phyloP scores from a whole-genome alignment of 140 eudicot species.

The Anethum foeniculum region DNA sequence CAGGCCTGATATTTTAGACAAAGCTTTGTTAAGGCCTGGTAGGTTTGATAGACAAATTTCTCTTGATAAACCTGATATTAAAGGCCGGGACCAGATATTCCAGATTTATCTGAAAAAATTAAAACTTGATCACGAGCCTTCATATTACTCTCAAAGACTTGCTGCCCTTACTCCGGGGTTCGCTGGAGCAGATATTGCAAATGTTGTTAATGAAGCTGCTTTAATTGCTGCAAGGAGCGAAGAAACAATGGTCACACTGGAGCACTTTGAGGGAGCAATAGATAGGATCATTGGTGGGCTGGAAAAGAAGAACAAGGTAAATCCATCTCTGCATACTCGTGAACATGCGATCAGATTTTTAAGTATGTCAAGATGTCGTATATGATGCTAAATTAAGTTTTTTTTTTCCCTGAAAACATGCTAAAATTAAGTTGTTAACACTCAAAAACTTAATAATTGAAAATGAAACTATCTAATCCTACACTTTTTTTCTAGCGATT shows the following conservation, averaged over 20 bases:
- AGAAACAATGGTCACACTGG: conserved; percentile 47
- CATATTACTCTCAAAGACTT: conserved; percentile 73
- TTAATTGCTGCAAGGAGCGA: conserved; percentile 79
- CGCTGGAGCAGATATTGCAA: conserved; percentile 96
- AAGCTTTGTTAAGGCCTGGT: conserved; percentile 90
- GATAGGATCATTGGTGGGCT: conserved; percentile 92
- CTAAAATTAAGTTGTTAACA: too few species aligned
- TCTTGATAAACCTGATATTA: conserved; percentile 85
- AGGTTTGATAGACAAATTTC: conserved; percentile 83
- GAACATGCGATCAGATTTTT: too few species aligned
- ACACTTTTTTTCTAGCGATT: too few species aligned
- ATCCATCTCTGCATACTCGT: neutral
- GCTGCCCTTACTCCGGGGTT: conserved; percentile 95
- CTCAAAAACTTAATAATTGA: too few species aligned
- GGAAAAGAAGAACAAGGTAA: conserved; percentile 84
- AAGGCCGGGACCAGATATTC: conserved; percentile 89
- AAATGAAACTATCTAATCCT: too few species aligned
- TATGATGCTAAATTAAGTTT: too few species aligned
- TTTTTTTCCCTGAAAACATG: too few species aligned
- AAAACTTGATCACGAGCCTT: conserved; percentile 82
- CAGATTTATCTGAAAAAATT: conserved; percentile 66
- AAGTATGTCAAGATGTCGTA: too few species aligned
- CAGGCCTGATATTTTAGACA: conserved; percentile 83
- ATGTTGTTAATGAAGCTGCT: conserved; percentile 95
- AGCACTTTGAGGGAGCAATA: conserved; percentile 86